These are phyloP conservation scores for Zanthoxylum bungeanum DNA, from an alignment of 345 rosid species.

Conservation along the genomic window DNA sequence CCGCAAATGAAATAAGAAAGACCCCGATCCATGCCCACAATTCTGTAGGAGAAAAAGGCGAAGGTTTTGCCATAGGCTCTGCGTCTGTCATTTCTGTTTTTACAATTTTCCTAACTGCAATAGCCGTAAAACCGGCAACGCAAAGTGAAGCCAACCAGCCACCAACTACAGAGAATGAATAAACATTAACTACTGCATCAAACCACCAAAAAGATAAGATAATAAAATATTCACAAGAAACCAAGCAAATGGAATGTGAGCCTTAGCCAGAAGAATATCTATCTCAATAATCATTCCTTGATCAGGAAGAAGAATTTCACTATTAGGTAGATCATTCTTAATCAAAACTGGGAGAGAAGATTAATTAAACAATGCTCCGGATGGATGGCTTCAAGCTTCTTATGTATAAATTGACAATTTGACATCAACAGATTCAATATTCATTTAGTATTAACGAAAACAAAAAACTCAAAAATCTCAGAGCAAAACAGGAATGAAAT, in stretches of 20 bases:
- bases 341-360: neutral
- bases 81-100: constrained; percentile 86
- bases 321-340: neutral
- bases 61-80: constrained; percentile 88
- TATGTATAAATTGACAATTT: neutral
- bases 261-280: neutral
- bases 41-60: constrained; percentile 69
- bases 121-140: constrained; percentile 87
- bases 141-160: constrained; percentile 96
- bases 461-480: neutral
- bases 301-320: neutral
- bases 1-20: constrained; percentile 62
- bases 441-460: neutral
- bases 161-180: constrained; percentile 46
- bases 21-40: constrained; percentile 78
- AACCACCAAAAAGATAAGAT: neutral
- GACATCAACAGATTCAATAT: neutral
- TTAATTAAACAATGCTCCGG: neutral
- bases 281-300: neutral
- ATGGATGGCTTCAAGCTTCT: neutral
- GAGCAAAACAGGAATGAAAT: neutral
- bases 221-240: neutral
- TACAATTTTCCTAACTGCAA: constrained; percentile 75
- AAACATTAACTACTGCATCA: neutral
- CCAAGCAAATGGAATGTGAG: neutral